Evolutionary conservation across 2,329 filamentous ascomycete species (phyloP), one percentile per base, ranked within the genome.

Genomic region (Sclerotinia subarctica): DNA sequence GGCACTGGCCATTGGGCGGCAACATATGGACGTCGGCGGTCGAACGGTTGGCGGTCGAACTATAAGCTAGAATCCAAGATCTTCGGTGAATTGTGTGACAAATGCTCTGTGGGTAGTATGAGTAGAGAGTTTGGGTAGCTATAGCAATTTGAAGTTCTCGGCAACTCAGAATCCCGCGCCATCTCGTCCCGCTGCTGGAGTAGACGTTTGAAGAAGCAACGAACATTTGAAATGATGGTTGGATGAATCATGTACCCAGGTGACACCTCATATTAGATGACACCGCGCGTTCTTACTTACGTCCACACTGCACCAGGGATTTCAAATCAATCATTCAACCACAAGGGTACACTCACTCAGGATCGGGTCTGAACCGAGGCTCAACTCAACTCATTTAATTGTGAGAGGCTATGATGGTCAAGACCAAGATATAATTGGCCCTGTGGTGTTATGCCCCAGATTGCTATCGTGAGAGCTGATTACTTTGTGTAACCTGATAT

Each of bases 231-330:
- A 42, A 62, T 52, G 64, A 49, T 35, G 15, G 26, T 32, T 4
- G 17, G 24, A 21, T 69, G 56, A 54, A 47, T 47, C 21, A 32
- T 32, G 29, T 54, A 38, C 42, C n/a, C 52, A 49, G 32, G 60
- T 60, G 44, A 54, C n/a, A 44, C 44, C 52, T 68, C 62, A 68
- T 56, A 66, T 47, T 29, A 62, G 51, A 54, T 68, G 67, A 66
- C 35, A 66, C 67, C 54, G 13, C 35, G 53, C 54, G 67, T 68
- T 62, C 52, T 59, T 60, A 32, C n/a, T 17, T 29, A 52, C 42
- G 47, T 44, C 64, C 47, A 52, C 32, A 35, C 29, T 29, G 29
- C 29, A 29, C 29, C 29, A 53, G 24, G n/a, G 24, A 17, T n/a
- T 62, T 62, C 38, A 10, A 35, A 52, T 44, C 64, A 38, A 38